These are phyloP conservation scores for Xylariomycetidae sp. DNA, from an alignment of 2,329 filamentous ascomycete genomes.

Conservation along the genomic window DNA sequence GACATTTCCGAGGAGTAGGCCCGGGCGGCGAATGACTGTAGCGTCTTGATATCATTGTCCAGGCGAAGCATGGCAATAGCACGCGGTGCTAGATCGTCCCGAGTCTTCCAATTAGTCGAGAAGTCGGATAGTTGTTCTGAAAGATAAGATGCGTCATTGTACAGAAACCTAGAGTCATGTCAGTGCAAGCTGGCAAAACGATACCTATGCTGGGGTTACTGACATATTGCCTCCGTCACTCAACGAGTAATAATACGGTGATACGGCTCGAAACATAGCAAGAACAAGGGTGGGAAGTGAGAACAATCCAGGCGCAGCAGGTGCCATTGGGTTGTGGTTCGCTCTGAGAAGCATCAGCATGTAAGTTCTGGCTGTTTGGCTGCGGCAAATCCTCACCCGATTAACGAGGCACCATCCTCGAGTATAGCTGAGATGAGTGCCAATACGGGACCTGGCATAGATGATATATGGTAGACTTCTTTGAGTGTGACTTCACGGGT, in stretches of 20 bases:
- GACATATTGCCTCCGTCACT: conserved; percentile 60
- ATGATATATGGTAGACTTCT: conserved; percentile 84
- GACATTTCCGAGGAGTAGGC: conserved; percentile 57
- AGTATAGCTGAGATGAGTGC: conserved; percentile 55
- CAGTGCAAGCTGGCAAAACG: no score
- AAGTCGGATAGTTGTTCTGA: conserved; percentile 50
- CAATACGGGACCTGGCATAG: conserved; percentile 74
- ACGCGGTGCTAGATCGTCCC: conserved; percentile 43
- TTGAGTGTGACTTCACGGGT: conserved; percentile 67
- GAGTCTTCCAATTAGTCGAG: conserved; percentile 43
- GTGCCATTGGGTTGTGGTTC: conserved; percentile 53
- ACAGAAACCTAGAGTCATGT: conserved; percentile 50
- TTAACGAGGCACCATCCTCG: conserved; percentile 55
- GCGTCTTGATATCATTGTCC: conserved; percentile 52
- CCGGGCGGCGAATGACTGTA: conserved; percentile 55
- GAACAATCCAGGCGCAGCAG: conserved; percentile 65
- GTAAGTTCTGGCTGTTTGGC: background rate
- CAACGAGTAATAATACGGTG: conserved; percentile 65
- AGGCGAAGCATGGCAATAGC: conserved; percentile 51
- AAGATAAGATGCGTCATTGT: conserved; percentile 62
- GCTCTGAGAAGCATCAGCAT: conserved; percentile 22
- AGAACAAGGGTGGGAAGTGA: conserved; percentile 65
- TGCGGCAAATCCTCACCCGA: conserved; percentile 32
- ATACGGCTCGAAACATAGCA: conserved; percentile 74
- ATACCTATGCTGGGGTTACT: no score